Percentiles rank a stretch among this genome's conserved stretches.
These are phyloP conservation scores for Arabidopsis suecica DNA, from an alignment of 345 rosid species.

Conservation along the genomic window DNA sequence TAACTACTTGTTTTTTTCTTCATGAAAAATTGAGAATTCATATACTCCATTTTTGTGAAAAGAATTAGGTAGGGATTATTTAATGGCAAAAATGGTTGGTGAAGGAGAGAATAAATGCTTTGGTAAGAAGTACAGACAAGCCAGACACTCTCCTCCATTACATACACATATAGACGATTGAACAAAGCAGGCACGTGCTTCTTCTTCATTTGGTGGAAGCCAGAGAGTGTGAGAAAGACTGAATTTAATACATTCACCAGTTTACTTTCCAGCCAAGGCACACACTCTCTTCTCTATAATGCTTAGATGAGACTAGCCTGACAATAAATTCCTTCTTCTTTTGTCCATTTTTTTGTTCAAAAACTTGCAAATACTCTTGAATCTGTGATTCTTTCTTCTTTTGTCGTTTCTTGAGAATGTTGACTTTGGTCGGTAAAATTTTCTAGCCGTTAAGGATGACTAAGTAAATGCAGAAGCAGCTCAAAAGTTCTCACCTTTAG, in stretches of 20 bases:
- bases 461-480: slow-evolving; percentile 27
- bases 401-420: slow-evolving; percentile 39
- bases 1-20: slow-evolving; percentile 23
- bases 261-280: slow-evolving; percentile 48
- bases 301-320: slow-evolving; percentile 14
- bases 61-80: slow-evolving; percentile 19
- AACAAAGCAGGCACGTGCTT: slow-evolving; percentile 43
- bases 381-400: slow-evolving; percentile 20
- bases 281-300: slow-evolving; percentile 26
- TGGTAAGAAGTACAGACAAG: slow-evolving; percentile 48
- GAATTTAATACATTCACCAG: slow-evolving; percentile 11
- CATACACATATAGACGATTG: slow-evolving; percentile 36
- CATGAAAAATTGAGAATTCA: not conserved
- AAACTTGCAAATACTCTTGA: slow-evolving; percentile 15
- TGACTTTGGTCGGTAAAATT: slow-evolving; percentile 40
- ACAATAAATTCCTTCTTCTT: not conserved
- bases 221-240: slow-evolving; percentile 31
- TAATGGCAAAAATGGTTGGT: slow-evolving; percentile 38
- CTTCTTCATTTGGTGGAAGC: slow-evolving; percentile 45
- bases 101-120: slow-evolving; percentile 47
- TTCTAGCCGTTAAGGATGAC: slow-evolving; percentile 41
- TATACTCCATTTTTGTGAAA: not conserved
- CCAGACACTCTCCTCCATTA: slow-evolving; percentile 33
- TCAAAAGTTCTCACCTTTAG: slow-evolving; percentile 20
- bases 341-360: slow-evolving; percentile 5